A percentile compares a stretch with the other conserved stretches of the same genome.
Conservation (phyloP, 352 stramenopile species). For the Phytophthora hybrid region DNA sequence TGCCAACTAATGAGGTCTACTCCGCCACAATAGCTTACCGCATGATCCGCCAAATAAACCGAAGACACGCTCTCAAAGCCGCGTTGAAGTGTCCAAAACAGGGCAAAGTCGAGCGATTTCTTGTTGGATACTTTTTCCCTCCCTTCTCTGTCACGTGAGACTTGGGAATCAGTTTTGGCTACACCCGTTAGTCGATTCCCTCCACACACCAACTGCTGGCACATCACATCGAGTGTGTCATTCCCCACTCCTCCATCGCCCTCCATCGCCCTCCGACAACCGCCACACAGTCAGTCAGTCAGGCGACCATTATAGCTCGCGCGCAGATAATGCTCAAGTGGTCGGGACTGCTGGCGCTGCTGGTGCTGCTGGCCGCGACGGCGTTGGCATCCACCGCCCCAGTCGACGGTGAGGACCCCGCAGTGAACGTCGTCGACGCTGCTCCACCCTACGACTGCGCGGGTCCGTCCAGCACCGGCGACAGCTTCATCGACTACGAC, state of each 20-base stretch:
- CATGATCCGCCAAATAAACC: no score
- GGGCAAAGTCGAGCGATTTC: neutral
- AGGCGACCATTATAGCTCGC: neutral
- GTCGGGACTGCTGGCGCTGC: slow-evolving; percentile 19
- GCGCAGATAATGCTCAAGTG: slow-evolving; percentile 24
- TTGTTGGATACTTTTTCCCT: neutral
- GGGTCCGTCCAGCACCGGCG: slow-evolving; percentile 27
- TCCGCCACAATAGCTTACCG: no score
- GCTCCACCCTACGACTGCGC: slow-evolving; percentile 39
- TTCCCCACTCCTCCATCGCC: slow-evolving; percentile 12
- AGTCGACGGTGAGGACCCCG: slow-evolving; percentile 7
- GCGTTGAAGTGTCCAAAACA: no score
- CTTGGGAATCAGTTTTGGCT: slow-evolving; percentile 30
- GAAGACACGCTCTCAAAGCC: no score
- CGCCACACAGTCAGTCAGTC: neutral
- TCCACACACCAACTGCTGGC: slow-evolving; percentile 5
- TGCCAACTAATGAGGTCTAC: no score
- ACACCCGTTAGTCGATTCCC: slow-evolving; percentile 39
- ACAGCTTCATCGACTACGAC: slow-evolving; percentile 78
- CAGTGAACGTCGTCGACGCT: slow-evolving; percentile 1
- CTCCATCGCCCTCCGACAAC: slow-evolving; percentile 15
- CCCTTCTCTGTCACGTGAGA: slow-evolving; percentile 20
- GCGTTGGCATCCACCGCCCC: neutral
- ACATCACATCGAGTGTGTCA: slow-evolving; percentile 12
- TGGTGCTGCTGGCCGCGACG: slow-evolving; percentile 18